Conservation (phyloP, 108 stramenopile genomes). For the Nannochloropsis salina region DNA sequence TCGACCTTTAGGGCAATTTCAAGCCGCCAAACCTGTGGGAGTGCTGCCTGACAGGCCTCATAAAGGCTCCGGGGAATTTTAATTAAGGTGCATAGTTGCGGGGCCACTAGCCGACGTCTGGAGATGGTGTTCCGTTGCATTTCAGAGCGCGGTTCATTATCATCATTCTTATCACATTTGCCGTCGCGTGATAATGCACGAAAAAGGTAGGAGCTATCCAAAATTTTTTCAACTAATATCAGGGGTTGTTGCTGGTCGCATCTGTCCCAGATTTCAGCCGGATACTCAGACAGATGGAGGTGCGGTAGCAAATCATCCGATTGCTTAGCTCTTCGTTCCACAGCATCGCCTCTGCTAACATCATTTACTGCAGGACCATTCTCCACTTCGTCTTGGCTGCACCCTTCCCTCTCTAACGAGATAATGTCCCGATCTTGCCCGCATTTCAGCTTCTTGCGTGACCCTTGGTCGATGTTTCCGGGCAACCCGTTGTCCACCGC, state of each 20-base stretch:
- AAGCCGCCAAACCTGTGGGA: background rate
- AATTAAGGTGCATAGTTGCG: background rate
- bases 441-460: no score
- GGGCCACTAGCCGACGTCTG: background rate
- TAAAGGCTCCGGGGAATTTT: background rate
- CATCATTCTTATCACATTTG: background rate
- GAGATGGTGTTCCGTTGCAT: background rate
- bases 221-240: background rate
- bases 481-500: no score
- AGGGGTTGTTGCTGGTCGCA: constrained; percentile 12
- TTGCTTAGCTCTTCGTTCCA: no score
- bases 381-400: no score
- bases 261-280: background rate
- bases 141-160: background rate
- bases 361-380: no score
- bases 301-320: background rate
- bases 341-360: no score
- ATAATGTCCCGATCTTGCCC: no score
- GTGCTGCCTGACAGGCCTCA: background rate
- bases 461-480: no score
- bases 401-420: no score
- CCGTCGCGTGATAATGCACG: background rate
- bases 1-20: background rate
- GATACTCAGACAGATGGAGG: background rate
- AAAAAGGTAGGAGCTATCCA: background rate